Percentiles rank a stretch among this genome's conserved stretches.
These are phyloP conservation scores for Diutina sp. DNA, from an alignment of 1,139 yeast genomes.

Conservation along the genomic window DNA sequence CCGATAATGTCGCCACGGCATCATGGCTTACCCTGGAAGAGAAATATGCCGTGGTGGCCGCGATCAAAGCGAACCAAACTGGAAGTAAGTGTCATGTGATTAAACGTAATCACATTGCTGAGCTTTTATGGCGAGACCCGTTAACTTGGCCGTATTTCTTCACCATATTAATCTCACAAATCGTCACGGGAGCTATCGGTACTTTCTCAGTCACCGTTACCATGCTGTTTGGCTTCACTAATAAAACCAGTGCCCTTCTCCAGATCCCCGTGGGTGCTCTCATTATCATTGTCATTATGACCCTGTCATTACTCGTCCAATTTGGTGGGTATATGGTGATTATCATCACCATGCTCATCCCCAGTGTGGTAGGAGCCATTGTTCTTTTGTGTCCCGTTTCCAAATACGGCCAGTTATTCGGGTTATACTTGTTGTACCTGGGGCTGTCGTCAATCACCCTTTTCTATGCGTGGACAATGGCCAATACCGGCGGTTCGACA, in stretches of 20 bases:
- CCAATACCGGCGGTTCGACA: conserved; percentile 8
- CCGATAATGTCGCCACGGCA: conserved; percentile 31
- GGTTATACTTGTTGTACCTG: conserved; percentile 21
- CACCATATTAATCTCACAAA: conserved; percentile 21
- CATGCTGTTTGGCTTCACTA: conserved; percentile 21
- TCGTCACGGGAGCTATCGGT: conserved; percentile 28
- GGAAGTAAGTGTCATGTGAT: conserved; percentile 19
- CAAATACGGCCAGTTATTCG: conserved; percentile 19
- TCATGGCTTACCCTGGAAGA: conserved; percentile 26
- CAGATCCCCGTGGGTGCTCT: conserved; percentile 28
- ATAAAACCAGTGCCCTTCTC: conserved; percentile 21
- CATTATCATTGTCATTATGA: conserved; percentile 19
- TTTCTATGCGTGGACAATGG: conserved; percentile 9
- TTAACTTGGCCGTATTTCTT: conserved; percentile 25
- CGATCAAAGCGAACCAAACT: conserved; percentile 10
- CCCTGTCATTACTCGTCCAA: conserved; percentile 15
- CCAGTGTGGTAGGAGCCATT: conserved; percentile 24
- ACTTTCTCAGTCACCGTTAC: conserved; percentile 29
- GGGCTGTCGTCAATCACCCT: conserved; percentile 11
- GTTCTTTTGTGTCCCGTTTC: conserved; percentile 15
- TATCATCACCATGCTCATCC: conserved; percentile 18
- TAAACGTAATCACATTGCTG: conserved; percentile 16
- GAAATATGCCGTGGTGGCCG: conserved; percentile 11
- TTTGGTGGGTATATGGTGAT: conserved; percentile 9
- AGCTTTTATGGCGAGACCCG: conserved; percentile 18